Evolutionary conservation across 768 basidiomycete species (phyloP), one percentile per base, ranked within the genome.

Genomic region (Boletus eberwhitei): DNA sequence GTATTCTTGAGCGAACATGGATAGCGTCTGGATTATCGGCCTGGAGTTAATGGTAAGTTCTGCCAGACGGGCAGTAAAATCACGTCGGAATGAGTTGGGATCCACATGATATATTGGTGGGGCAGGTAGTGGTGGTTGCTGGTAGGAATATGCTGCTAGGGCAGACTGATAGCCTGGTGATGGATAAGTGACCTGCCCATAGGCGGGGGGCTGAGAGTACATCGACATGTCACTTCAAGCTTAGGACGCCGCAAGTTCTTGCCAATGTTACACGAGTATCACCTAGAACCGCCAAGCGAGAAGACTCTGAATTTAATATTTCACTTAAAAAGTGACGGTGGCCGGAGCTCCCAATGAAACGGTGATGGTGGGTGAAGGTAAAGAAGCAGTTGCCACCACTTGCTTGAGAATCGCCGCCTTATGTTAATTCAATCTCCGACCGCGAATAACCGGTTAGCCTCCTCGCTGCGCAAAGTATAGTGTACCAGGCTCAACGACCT

Each of bases 31-130:
- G 60, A 99, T 99, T 58, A 97, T 85, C 11, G 93, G 88, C 65
- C 94, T 87, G 61, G 94, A 96, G 74, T 98, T 99, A 79, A 94
- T 86, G 48, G 86, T 91, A 59, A 99, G 86, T 59, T 87, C 84
- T 64, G 82, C 75, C 51, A 97, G 84, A 57, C 89, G 85, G 39
- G 75, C 69, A 52, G 81, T 66, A 73, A 87, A 93, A 74, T 92
- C 90, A 74, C 85, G 83, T 60, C 92, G 84, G 69, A 93, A 93
- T 37, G 80, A 75, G 71, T 77, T 78, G 31, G 88, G 83, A 69
- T 90, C 87, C 67, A 82, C 71, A 67, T 73, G 72, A 64, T 78
- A 78, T 59, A 77, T 74, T 42, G 76, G 71, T 46, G 76, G 58
- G 5, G 67, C 66, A 37, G 74, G 69, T 50, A 71, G 74, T 41